Evolutionary conservation across 306 rosid genomes (phyloP), one percentile per base, ranked within the genome.

Genomic region (Medicago arabica): DNA sequence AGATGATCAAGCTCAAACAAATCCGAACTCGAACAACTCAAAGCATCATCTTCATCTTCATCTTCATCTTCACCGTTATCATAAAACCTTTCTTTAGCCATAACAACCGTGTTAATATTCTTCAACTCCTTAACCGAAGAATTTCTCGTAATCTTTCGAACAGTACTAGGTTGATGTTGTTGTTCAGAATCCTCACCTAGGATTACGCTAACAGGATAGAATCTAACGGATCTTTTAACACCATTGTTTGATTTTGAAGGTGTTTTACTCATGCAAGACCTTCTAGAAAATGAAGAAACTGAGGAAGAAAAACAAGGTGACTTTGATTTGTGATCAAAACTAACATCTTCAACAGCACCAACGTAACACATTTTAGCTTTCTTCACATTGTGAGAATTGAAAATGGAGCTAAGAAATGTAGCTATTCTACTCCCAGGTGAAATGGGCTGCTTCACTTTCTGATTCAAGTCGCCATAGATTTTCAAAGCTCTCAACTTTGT

Each of bases 311-410:
- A 81, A 68, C 78, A 82, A 0, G 77, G 79, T 3, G 90, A 75
- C 60, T 87, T 89, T 0, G 89, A 75, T 63, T 84, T 67, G 0
- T 46, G 72, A 0, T 86, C 87, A 5, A 86, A 72, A 9, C 59
- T 85, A 9, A 86, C 92, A 51, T 91, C 95, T 69, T 91, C 85
- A 1, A 80, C 92, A 1, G 91, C 91, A 28, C 97, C 97, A 55
- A 82, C 94, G 11, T 89, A 81, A 15, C 97, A 91, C 97, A 87
- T 87, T 72, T 91, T 89, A 2, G 97, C 86, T 75, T 91, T 91
- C 84, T 87, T 91, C 55, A 84, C 88, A 9, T 85, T 89, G 10
- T 88, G 89, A 0, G 95, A 87, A 63, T 76, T 86, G 92, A 91
- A 91, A 65, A 91, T 86, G 0, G 91, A 89, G 58, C 87, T 78